These are phyloP conservation scores for Chrysosporium queenslandicum DNA, from an alignment of 2,329 filamentous ascomycete species.

Conservation along the genomic window DNA sequence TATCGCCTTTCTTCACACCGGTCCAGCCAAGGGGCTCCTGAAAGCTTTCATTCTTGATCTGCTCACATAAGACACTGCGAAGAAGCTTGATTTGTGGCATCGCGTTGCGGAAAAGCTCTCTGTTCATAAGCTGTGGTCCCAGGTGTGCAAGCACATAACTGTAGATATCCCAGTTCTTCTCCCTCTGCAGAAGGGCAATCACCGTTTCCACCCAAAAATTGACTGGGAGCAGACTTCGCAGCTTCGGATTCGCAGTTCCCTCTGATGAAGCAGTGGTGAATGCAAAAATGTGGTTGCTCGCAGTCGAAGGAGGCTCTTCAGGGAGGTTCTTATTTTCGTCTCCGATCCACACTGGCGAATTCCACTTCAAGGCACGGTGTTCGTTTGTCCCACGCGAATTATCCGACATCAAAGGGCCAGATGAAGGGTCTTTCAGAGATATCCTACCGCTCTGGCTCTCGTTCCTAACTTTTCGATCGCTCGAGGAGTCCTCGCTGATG, in stretches of 20 bases:
- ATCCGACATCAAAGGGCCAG: conserved; percentile 25
- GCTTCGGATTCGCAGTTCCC: conserved; percentile 29
- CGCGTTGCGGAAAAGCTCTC: conserved; percentile 67
- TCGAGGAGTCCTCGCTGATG: conserved; percentile 33
- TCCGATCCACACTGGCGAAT: conserved; percentile 48
- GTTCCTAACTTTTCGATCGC: conserved; percentile 28
- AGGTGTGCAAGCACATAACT: conserved; percentile 81
- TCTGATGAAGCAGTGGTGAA: conserved; percentile 29
- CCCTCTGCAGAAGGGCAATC: conserved; percentile 61
- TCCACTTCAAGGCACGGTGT: conserved; percentile 29
- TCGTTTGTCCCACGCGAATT: conserved; percentile 27
- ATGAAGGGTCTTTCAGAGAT: conserved; percentile 26
- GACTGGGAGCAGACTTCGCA: conserved; percentile 41
- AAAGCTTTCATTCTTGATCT: conserved; percentile 66
- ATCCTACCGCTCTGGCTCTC: conserved; percentile 29
- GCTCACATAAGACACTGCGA: conserved; percentile 67
- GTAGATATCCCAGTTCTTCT: conserved; percentile 82
- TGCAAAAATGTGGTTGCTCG: conserved; percentile 45
- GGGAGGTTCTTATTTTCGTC: conserved; percentile 45
- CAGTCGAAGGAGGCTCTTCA: conserved; percentile 41
- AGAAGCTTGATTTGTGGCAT: conserved; percentile 66
- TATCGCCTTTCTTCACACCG: conserved; percentile 74
- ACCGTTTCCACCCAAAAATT: conserved; percentile 67
- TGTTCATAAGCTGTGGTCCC: conserved; percentile 80
- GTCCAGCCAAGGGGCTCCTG: conserved; percentile 71